phyloP scores from a whole-genome alignment of 2,329 filamentous ascomycete species.

The Fusarium foetens region DNA sequence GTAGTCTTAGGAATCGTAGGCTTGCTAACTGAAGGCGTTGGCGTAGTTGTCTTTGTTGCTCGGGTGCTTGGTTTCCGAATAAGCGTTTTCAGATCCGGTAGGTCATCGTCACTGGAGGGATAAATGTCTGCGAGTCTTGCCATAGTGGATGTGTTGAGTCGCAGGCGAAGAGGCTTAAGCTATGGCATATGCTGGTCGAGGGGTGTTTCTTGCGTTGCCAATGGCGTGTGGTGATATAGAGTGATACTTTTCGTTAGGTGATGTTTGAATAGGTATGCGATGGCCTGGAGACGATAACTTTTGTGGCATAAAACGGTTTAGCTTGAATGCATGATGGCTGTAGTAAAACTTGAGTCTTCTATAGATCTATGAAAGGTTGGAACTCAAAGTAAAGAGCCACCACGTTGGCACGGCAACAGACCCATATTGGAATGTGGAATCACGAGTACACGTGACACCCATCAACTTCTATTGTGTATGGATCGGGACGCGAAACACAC shows the following conservation, averaged over 20 bases:
- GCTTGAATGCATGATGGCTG: not conserved
- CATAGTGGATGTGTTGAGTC: slow-evolving; percentile 35
- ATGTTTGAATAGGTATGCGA: slow-evolving; percentile 15
- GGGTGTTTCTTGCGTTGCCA: not conserved
- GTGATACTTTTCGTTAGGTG: slow-evolving; percentile 9
- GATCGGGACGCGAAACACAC: not conserved
- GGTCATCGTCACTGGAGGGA: slow-evolving; percentile 54
- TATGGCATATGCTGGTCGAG: not conserved
- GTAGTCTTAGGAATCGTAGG: slow-evolving; percentile 41
- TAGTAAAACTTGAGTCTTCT: slow-evolving; percentile 15
- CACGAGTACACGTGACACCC: slow-evolving; percentile 18
- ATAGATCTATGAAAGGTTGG: not conserved
- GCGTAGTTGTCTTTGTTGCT: slow-evolving; percentile 24
- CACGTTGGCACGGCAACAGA: slow-evolving; percentile 31
- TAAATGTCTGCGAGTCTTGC: slow-evolving; percentile 45
- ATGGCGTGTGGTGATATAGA: slow-evolving; percentile 8
- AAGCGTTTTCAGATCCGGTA: slow-evolving; percentile 53
- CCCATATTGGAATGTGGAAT: slow-evolving; percentile 10
- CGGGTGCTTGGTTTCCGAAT: slow-evolving; percentile 28
- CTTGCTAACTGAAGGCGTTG: slow-evolving; percentile 21
- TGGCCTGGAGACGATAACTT: not conserved
- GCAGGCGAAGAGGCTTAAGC: not conserved
- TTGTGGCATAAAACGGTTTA: slow-evolving; percentile 13
- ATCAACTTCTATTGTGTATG: not conserved
- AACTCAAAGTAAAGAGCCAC: not conserved